Percentiles rank a stretch among this genome's conserved stretches.
Conservation (phyloP, 345 rosid genomes). For the Citrus hindsii region DNA sequence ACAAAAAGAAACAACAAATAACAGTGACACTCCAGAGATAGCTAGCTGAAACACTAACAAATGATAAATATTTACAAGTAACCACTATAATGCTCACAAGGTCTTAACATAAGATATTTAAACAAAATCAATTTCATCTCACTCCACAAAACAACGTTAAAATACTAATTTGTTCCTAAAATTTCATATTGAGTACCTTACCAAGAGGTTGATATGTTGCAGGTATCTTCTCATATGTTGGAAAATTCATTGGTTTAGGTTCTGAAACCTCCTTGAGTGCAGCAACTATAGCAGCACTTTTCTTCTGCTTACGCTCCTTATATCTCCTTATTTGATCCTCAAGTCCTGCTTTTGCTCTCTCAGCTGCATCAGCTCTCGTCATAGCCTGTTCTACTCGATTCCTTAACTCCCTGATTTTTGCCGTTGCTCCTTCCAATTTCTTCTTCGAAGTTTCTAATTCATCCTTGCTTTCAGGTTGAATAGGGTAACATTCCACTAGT, state of each 20-base stretch:
- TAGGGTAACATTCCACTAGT: background rate
- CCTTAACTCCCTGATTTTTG: slow-evolving; percentile 41
- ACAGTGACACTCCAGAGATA: background rate
- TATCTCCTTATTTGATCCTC: slow-evolving; percentile 42
- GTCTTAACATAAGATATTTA: background rate
- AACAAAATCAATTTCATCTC: background rate
- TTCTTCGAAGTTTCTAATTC: slow-evolving; percentile 32
- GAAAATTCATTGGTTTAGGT: slow-evolving; percentile 13
- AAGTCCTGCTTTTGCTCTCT: slow-evolving; percentile 37
- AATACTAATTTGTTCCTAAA: slow-evolving; percentile 16
- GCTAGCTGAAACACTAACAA: background rate
- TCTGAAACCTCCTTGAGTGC: slow-evolving; percentile 37
- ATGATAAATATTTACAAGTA: background rate
- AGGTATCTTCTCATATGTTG: slow-evolving; percentile 11
- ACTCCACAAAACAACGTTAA: no score
- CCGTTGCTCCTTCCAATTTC: slow-evolving; percentile 30
- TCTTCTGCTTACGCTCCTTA: slow-evolving; percentile 41
- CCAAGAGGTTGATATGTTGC: slow-evolving; percentile 32
- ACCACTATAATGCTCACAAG: background rate
- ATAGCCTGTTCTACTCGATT: slow-evolving; percentile 43
- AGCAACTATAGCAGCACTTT: slow-evolving; percentile 42
- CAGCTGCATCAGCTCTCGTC: slow-evolving; percentile 50
- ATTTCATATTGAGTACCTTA: slow-evolving; percentile 49
- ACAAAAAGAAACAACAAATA: background rate
- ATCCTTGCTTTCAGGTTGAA: slow-evolving; percentile 4